phyloP scores from a whole-genome alignment of 257 asterid genomes.

The Thymus quinquecostatus region DNA sequence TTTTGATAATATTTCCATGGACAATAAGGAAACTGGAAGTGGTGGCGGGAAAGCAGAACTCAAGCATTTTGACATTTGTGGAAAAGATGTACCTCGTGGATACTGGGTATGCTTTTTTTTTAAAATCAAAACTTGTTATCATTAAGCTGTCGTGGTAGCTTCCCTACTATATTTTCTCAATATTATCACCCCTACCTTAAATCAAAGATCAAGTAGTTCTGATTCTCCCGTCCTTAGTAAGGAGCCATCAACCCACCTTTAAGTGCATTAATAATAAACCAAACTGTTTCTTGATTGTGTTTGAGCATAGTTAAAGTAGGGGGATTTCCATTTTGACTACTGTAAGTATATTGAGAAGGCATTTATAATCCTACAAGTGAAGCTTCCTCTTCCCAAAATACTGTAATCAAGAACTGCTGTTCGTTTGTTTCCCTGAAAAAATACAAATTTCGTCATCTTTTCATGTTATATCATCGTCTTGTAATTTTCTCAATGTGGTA shows the following conservation, averaged over 20 bases:
- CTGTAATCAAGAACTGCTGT: not conserved
- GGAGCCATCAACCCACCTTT: conserved; percentile 5
- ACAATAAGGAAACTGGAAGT: conserved; percentile 42
- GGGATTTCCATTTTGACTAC: not conserved
- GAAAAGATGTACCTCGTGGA: conserved; percentile 93
- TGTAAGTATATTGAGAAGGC: conserved; percentile 3
- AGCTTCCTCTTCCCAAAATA: conserved; percentile 1
- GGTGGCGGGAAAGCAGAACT: conserved; percentile 45
- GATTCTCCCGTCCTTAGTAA: not conserved
- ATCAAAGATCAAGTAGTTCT: not conserved
- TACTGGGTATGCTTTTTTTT: conserved; percentile 76
- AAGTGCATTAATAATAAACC: not conserved
- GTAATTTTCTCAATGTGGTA: conserved; percentile 31
- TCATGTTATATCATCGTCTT: conserved; percentile 19
- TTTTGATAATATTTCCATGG: conserved; percentile 60
- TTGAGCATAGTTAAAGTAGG: not conserved
- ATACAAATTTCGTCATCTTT: not conserved
- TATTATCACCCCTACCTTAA: conserved; percentile 10
- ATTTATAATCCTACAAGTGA: conserved; percentile 7
- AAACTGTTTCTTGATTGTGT: not conserved
- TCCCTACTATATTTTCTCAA: not conserved
- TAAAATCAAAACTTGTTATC: not conserved
- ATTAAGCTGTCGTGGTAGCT: conserved; percentile 8
- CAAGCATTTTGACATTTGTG: conserved; percentile 72
- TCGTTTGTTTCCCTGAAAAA: conserved; percentile 12